Evolutionary conservation across 2,329 filamentous ascomycete genomes (phyloP).

Genomic region (Fusarium caatingaense): DNA sequence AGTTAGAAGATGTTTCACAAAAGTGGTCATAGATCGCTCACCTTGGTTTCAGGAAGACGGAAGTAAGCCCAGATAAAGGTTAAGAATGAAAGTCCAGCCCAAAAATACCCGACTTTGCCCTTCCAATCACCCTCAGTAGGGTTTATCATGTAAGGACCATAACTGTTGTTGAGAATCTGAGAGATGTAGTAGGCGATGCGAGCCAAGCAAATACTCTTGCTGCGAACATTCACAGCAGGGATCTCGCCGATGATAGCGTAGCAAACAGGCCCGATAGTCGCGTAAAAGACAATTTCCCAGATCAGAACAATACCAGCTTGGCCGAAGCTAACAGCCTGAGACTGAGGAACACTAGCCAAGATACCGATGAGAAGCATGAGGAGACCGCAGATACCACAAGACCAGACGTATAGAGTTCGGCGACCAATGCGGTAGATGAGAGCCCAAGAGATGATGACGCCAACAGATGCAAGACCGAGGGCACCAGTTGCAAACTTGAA

Average conservation of each 20-base stretch:
- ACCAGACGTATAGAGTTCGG: slow-evolving; percentile 54
- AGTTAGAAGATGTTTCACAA: neutral
- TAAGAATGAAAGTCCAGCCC: slow-evolving; percentile 44
- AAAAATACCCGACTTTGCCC: slow-evolving; percentile 52
- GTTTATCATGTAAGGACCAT: slow-evolving; percentile 51
- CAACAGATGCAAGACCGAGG: slow-evolving; percentile 56
- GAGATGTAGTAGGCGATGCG: slow-evolving; percentile 48
- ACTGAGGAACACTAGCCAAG: slow-evolving; percentile 44
- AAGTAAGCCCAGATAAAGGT: slow-evolving; percentile 51
- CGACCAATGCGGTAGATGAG: slow-evolving; percentile 52
- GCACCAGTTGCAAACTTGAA: slow-evolving; percentile 57
- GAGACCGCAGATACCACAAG: slow-evolving; percentile 54
- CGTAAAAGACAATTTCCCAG: slow-evolving; percentile 58
- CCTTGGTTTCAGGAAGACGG: slow-evolving; percentile 49
- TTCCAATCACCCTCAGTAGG: slow-evolving; percentile 50
- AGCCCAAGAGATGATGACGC: slow-evolving; percentile 57
- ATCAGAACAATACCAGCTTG: slow-evolving; percentile 56
- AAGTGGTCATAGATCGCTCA: rapidly evolving
- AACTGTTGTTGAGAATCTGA: slow-evolving; percentile 47
- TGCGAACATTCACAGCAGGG: slow-evolving; percentile 55
- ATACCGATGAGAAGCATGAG: slow-evolving; percentile 55
- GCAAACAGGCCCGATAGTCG: slow-evolving; percentile 57
- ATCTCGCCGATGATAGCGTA: slow-evolving; percentile 58
- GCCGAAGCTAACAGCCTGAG: slow-evolving; percentile 45
- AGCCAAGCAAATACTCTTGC: slow-evolving; percentile 57